Percentiles rank a stretch among this genome's conserved stretches.
These are phyloP conservation scores for Leccinum rimulosum DNA, from an alignment of 768 basidiomycete genomes.

Conservation along the genomic window DNA sequence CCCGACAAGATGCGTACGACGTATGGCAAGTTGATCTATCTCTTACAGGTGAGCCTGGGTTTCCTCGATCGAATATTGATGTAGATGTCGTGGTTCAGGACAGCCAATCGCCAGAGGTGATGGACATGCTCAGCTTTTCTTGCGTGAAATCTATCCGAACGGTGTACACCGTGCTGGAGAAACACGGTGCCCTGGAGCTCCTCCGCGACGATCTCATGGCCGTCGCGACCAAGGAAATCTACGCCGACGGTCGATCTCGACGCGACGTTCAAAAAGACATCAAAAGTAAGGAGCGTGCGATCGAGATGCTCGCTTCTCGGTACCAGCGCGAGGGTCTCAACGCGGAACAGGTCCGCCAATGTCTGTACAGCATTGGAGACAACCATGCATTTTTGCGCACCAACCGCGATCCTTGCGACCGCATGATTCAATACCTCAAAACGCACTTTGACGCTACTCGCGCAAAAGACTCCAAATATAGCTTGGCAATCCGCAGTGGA, in stretches of 20 bases:
- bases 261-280: conserved; percentile 85
- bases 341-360: conserved; percentile 71
- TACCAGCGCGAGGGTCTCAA: conserved; percentile 58
- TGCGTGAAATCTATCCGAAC: conserved; percentile 78
- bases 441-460: conserved; percentile 74
- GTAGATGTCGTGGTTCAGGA: conserved; percentile 47
- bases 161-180: conserved; percentile 65
- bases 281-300: conserved; percentile 79
- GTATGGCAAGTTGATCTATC: conserved; percentile 82
- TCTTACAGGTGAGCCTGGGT: conserved; percentile 60
- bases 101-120: conserved; percentile 80
- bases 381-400: conserved; percentile 85
- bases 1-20: conserved; percentile 90
- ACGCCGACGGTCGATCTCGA: conserved; percentile 64
- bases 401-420: conserved; percentile 86
- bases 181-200: conserved; percentile 59
- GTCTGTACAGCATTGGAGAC: conserved; percentile 85
- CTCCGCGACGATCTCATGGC: conserved; percentile 76
- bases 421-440: conserved; percentile 76
- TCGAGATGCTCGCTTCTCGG: conserved; percentile 65
- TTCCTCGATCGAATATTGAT: background rate
- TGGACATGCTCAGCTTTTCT: conserved; percentile 74
- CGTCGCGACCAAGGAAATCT: conserved; percentile 79
- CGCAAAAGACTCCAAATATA: conserved; percentile 59
- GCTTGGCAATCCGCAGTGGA: conserved; percentile 78